phyloP scores from a whole-genome alignment of 1,139 yeast genomes.

The Hemisphaericaspora xylanilytica region DNA sequence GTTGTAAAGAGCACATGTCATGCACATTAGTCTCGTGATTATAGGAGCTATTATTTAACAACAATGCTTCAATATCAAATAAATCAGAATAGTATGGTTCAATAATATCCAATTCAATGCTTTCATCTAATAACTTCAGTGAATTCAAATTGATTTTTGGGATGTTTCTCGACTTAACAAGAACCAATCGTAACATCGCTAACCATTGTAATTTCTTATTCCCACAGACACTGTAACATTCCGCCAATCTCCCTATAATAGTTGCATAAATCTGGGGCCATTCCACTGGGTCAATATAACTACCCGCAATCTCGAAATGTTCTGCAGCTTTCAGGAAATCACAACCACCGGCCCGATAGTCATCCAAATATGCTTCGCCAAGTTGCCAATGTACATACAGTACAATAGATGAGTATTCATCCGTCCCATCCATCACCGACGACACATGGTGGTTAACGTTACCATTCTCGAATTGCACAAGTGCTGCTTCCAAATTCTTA shows the following conservation, averaged over 20 bases:
- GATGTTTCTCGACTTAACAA: no score
- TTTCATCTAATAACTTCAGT: background rate
- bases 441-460: background rate
- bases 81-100: constrained; percentile 12
- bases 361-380: constrained; percentile 42
- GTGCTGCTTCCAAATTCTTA: constrained; percentile 32
- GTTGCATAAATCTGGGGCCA: constrained; percentile 12
- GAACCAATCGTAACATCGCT: constrained; percentile 13
- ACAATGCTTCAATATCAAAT: constrained; percentile 16
- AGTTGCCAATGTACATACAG: constrained; percentile 45
- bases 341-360: no score
- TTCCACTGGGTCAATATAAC: constrained; percentile 7
- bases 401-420: constrained; percentile 10
- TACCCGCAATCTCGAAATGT: constrained; percentile 12
- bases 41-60: constrained; percentile 14
- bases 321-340: constrained; percentile 11
- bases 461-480: constrained; percentile 22
- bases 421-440: constrained; percentile 1
- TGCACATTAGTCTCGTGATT: constrained; percentile 17
- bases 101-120: constrained; percentile 6
- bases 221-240: constrained; percentile 10
- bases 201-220: constrained; percentile 9
- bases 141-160: no score
- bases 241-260: constrained; percentile 12
- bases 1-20: constrained; percentile 22